These are phyloP conservation scores for Platismatia glauca DNA, from an alignment of 495 filamentous ascomycete genomes.

Conservation along the genomic window DNA sequence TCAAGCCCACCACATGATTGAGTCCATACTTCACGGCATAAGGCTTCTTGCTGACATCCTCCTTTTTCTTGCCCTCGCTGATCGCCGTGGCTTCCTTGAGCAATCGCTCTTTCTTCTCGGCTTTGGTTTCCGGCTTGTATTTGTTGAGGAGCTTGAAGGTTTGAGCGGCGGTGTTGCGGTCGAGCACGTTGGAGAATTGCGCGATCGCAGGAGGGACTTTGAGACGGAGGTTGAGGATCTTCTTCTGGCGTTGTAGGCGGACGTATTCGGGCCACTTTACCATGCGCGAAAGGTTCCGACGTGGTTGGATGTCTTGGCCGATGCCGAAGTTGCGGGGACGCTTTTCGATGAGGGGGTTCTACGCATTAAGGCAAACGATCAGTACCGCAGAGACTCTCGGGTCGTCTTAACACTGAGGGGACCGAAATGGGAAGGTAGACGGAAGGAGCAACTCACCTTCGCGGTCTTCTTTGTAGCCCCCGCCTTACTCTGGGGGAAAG, in stretches of 20 bases:
- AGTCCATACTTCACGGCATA: slow-evolving; percentile 99
- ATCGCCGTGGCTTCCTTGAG: slow-evolving; percentile 95
- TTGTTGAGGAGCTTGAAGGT: slow-evolving; percentile 98
- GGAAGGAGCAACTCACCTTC: slow-evolving; percentile 61
- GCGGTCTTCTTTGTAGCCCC: slow-evolving; percentile 81
- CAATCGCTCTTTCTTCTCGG: slow-evolving; percentile 99
- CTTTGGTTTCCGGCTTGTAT: slow-evolving; percentile 98
- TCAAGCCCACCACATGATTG: slow-evolving; percentile 98
- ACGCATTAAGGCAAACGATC: slow-evolving; percentile 20
- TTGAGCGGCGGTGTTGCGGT: slow-evolving; percentile 97
- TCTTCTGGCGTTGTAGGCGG: slow-evolving; percentile 98
- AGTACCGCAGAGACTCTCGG: slow-evolving; percentile 29
- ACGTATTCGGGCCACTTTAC: slow-evolving; percentile 99
- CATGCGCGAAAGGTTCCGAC: slow-evolving; percentile 96
- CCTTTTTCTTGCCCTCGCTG: slow-evolving; percentile 99
- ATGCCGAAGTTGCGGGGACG: slow-evolving; percentile 96
- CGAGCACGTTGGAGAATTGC: slow-evolving; percentile 94
- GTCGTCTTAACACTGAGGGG: background rate
- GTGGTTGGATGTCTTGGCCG: slow-evolving; percentile 97
- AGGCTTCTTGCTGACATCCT: slow-evolving; percentile 99
- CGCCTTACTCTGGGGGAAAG: slow-evolving; percentile 90
- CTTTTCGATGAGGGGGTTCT: slow-evolving; percentile 99
- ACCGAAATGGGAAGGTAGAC: background rate
- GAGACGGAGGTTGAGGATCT: slow-evolving; percentile 96
- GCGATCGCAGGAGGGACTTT: slow-evolving; percentile 97